Conservation (phyloP, 2,329 filamentous ascomycete species). For the Diaporthe aspalathi region DNA sequence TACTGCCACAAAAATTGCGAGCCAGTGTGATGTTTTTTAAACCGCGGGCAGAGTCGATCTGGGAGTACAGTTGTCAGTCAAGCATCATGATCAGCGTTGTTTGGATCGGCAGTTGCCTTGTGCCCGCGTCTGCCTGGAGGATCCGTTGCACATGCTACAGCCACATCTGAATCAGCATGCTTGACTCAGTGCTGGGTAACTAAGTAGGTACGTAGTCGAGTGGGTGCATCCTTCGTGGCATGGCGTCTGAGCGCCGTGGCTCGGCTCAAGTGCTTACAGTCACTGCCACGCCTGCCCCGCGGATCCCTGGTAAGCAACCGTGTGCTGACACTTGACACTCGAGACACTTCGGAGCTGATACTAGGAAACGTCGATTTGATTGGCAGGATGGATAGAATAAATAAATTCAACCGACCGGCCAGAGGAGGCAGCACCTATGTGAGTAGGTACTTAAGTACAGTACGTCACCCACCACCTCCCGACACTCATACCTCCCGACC, state of each 20-base stretch:
- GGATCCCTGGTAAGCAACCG: not conserved
- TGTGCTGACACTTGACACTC: too few species aligned
- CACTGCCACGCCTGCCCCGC: not conserved
- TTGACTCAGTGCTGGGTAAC: not conserved
- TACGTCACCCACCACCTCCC: too few species aligned
- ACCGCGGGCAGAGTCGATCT: not conserved
- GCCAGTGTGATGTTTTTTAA: not conserved
- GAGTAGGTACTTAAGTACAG: too few species aligned
- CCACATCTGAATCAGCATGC: not conserved
- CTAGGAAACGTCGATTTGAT: too few species aligned
- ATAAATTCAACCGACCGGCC: too few species aligned
- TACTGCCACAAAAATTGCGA: too few species aligned
- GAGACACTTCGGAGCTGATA: too few species aligned
- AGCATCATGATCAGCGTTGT: not conserved
- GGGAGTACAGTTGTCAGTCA: not conserved
- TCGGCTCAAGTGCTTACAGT: conserved; percentile 25
- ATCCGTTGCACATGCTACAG: conserved; percentile 10
- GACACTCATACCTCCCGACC: too few species aligned
- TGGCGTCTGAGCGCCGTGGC: not conserved
- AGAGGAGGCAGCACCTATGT: too few species aligned
- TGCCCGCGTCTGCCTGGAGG: conserved; percentile 13
- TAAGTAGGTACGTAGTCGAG: not conserved
- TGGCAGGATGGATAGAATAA: too few species aligned
- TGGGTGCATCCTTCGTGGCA: conserved; percentile 1
- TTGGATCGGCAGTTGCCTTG: conserved; percentile 24